These are phyloP conservation scores for Suillus hirtellus DNA, from an alignment of 768 basidiomycete genomes.

Conservation along the genomic window DNA sequence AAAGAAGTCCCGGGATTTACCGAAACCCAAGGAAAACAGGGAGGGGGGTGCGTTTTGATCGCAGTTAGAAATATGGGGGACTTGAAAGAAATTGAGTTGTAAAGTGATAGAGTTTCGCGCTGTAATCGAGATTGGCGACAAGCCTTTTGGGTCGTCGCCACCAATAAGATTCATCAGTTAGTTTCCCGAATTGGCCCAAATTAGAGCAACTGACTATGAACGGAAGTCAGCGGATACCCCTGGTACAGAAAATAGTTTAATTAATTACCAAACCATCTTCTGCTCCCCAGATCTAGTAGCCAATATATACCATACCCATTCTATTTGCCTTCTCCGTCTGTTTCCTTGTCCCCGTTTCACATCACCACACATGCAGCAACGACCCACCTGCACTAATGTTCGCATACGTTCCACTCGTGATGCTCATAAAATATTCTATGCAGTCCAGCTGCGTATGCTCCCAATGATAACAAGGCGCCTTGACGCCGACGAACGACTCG, in stretches of 20 bases:
- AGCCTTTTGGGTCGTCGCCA: slow-evolving; percentile 40
- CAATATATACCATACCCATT: slow-evolving; percentile 31
- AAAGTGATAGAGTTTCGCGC: slow-evolving; percentile 53
- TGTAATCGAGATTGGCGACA: slow-evolving; percentile 45
- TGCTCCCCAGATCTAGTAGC: slow-evolving; percentile 32
- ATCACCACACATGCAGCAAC: slow-evolving; percentile 53
- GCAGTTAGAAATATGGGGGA: slow-evolving; percentile 18
- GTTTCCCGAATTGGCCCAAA: slow-evolving; percentile 28
- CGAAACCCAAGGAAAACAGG: not conserved
- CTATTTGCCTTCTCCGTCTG: slow-evolving; percentile 19
- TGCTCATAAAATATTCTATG: slow-evolving; percentile 81
- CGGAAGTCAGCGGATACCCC: slow-evolving; percentile 18
- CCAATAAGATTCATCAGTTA: slow-evolving; percentile 38
- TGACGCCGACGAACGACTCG: slow-evolving; percentile 72
- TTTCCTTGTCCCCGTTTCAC: slow-evolving; percentile 16
- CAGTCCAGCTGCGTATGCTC: slow-evolving; percentile 59
- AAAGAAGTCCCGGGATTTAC: slow-evolving; percentile 7
- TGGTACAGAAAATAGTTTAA: slow-evolving; percentile 35
- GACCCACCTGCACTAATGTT: slow-evolving; percentile 66
- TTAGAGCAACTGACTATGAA: slow-evolving; percentile 27
- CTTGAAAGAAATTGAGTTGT: slow-evolving; percentile 43
- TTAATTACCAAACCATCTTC: slow-evolving; percentile 39
- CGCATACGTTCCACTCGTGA: slow-evolving; percentile 78
- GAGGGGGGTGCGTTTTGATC: slow-evolving; percentile 6
- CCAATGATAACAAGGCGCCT: slow-evolving; percentile 76